Evolutionary conservation across 2,329 filamentous ascomycete species (phyloP).

Genomic region (Eutypella sp.): DNA sequence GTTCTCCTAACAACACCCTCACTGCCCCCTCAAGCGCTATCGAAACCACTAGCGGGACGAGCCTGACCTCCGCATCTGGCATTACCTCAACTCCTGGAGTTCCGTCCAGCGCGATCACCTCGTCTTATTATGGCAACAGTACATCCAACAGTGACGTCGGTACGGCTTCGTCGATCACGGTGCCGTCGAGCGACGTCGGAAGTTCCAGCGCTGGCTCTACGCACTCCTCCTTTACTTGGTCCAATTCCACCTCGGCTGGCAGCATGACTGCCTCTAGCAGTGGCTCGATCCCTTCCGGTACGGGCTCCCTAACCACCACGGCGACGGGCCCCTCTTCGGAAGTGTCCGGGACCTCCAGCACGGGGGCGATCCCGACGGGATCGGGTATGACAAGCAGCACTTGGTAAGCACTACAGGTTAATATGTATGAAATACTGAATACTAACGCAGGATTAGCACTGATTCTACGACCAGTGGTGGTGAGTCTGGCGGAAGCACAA

Average conservation of each 20-base stretch:
- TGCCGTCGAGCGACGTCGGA: background rate
- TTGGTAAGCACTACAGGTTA: slow-evolving; percentile 8
- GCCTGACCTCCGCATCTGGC: slow-evolving; percentile 3
- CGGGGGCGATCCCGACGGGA: background rate
- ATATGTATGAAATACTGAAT: background rate
- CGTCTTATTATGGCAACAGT: background rate
- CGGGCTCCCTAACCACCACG: background rate
- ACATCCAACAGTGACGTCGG: background rate
- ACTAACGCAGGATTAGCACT: slow-evolving; percentile 8
- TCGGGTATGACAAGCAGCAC: slow-evolving; percentile 5
- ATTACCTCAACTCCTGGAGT: slow-evolving; percentile 6
- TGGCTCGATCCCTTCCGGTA: background rate
- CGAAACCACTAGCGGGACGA: slow-evolving; percentile 10
- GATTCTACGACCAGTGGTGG: slow-evolving; percentile 1
- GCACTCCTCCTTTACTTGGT: slow-evolving; percentile 2
- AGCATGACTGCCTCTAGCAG: background rate
- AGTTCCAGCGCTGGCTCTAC: slow-evolving; percentile 5
- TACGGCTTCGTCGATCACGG: background rate
- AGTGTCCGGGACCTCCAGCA: slow-evolving; percentile 2
- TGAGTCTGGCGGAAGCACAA: background rate
- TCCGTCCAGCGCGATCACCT: slow-evolving; percentile 2
- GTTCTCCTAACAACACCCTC: slow-evolving; percentile 3
- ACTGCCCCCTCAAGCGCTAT: slow-evolving; percentile 15
- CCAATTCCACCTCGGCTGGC: background rate
- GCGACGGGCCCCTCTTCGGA: background rate